Percentiles rank a stretch among this genome's conserved stretches.
phyloP scores from a whole-genome alignment of 179 eudicot species.

The Beta macrorhiza region DNA sequence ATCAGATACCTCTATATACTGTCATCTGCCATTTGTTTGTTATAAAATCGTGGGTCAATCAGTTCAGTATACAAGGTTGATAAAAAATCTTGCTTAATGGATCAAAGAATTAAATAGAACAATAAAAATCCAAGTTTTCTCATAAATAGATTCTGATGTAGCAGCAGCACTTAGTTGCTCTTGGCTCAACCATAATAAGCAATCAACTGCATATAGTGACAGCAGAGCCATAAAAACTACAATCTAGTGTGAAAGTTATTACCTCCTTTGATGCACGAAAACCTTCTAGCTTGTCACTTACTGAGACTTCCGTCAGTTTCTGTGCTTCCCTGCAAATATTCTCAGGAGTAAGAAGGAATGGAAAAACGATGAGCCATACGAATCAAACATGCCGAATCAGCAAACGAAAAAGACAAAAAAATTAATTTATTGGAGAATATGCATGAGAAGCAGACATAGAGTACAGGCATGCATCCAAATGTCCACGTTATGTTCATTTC shows the following conservation, averaged over 20 bases:
- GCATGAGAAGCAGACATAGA: not conserved
- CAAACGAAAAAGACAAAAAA: not conserved
- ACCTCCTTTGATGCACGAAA: conserved; percentile 98
- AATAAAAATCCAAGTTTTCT: conserved; percentile 1
- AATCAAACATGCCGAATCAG: not conserved
- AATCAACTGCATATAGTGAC: not conserved
- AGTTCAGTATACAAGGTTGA: not conserved
- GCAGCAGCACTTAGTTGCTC: not conserved
- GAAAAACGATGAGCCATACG: not conserved
- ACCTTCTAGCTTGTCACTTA: conserved; percentile 89
- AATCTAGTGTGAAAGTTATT: conserved; percentile 16
- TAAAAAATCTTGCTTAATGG: not conserved
- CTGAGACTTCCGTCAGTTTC: conserved; percentile 86
- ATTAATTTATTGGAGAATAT: not conserved
- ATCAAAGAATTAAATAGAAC: not conserved
- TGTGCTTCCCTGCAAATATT: conserved; percentile 49
- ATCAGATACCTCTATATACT: not conserved
- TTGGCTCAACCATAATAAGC: not conserved
- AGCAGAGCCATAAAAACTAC: not conserved
- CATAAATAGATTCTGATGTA: not conserved
- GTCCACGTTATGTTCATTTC: not conserved
- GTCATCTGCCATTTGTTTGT: not conserved
- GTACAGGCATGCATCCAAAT: not conserved
- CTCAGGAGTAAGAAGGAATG: conserved; percentile 10
- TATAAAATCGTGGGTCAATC: not conserved